A percentile compares a stretch with the other conserved stretches of the same genome.
phyloP scores from a whole-genome alignment of 208 protist species.

The Naegleria gruberi region DNA sequence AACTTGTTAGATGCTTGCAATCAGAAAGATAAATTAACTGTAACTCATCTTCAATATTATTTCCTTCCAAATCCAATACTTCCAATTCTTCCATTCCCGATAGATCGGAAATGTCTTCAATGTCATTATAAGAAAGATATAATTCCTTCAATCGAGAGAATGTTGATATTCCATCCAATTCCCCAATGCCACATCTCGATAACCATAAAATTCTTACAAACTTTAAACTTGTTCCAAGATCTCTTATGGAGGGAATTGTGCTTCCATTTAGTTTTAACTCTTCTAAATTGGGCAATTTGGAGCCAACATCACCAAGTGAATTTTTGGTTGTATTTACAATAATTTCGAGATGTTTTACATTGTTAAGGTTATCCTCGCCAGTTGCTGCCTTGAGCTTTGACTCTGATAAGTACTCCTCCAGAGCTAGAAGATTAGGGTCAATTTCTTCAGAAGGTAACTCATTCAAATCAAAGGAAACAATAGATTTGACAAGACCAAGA shows the following conservation, averaged over 20 bases:
- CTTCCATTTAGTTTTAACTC: background rate
- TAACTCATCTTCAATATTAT: background rate
- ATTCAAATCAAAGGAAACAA: no score
- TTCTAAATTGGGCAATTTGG: background rate
- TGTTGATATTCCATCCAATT: background rate
- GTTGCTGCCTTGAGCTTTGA: background rate
- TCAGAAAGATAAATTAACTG: background rate
- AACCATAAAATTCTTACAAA: background rate
- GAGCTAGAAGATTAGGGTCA: background rate
- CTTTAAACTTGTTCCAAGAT: background rate
- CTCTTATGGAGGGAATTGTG: conserved; percentile 15
- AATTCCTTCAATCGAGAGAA: background rate
- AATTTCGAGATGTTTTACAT: background rate
- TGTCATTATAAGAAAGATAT: background rate
- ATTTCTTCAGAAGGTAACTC: background rate
- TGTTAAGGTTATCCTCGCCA: background rate
- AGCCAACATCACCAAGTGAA: background rate
- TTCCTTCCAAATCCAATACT: conserved; percentile 11
- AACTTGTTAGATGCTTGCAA: background rate
- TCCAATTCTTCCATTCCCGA: background rate
- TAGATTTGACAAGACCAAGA: background rate
- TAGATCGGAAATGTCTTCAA: background rate
- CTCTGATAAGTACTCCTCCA: background rate
- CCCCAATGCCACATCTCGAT: background rate
- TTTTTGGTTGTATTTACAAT: conserved; percentile 21